Evolutionary conservation across 106 monocot genomes (phyloP), one percentile per base, ranked within the genome.

Genomic region (Allium fistulosum): DNA sequence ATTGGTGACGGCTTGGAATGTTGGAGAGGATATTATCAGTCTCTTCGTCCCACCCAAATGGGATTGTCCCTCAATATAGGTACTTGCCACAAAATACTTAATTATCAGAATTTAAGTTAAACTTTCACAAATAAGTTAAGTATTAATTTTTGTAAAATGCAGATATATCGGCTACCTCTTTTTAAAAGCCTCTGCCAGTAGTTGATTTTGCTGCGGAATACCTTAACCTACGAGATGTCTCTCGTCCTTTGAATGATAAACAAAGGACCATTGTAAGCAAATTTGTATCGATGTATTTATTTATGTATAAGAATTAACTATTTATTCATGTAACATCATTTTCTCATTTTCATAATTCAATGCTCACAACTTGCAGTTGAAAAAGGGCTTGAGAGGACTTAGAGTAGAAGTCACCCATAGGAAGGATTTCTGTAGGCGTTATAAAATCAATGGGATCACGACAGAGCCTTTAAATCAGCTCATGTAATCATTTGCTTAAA

Each of bases 1-100:
- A 71, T 94, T 51, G 90, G 87, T 49, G 81, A 79, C 9, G 94
- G 94, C 8, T 48, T 90, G 26, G 94, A 94, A 69, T 87, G 75
- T 69, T 94, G 94, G 90, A 81, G 72, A 13, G 94, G 94, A 1
- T 94, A 77, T 58, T 94, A 84, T 55, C 94, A 94, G 66, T 87
- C 84, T 70, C 75, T 94, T 26, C 76, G 90, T 9, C 94, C 94
- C 8, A 87, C 94, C 7, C 94, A 90, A 55, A 90, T 94, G 87
- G 94, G 94, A 0, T 13, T 90, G 8, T 87, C 86, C 22, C 62
- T 94, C 7, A 90, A 94, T 47, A 67, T 84, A 10, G 93, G 93
- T 94, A 79, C 52, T 10, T 53, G 52, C 52, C 52, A 59, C 58
- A 22, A 22, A 22, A 22, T 26, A 5, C 53, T 15, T 62, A 5